phyloP scores from a whole-genome alignment of 257 asterid genomes.

The Petunia secreta region DNA sequence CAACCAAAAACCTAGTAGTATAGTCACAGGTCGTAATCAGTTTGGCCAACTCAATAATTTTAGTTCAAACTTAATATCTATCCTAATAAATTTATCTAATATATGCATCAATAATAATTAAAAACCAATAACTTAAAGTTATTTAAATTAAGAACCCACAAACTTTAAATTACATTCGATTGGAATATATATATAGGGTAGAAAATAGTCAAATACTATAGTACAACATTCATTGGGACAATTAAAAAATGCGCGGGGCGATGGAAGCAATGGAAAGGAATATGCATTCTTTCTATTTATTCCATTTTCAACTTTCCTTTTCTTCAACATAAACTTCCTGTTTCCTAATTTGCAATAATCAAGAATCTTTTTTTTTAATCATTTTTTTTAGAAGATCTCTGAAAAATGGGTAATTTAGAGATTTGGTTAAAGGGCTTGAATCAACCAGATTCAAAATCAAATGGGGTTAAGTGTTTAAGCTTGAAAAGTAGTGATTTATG shows the following conservation, averaged over 20 bases:
- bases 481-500: slow-evolving; percentile 17
- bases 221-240: too few species aligned
- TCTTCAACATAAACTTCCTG: background rate
- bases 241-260: slow-evolving; percentile 43
- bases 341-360: slow-evolving; percentile 17
- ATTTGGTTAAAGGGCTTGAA: slow-evolving; percentile 40
- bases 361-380: slow-evolving; percentile 1
- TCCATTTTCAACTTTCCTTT: slow-evolving; percentile 28
- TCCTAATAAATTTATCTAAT: too few species aligned
- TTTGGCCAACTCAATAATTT: too few species aligned
- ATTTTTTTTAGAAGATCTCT: background rate
- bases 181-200: too few species aligned
- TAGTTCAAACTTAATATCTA: too few species aligned
- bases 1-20: too few species aligned
- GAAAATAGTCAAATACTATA: too few species aligned
- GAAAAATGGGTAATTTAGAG: slow-evolving; percentile 56
- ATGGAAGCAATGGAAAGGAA: slow-evolving; percentile 49
- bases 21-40: too few species aligned
- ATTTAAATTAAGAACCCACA: too few species aligned
- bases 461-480: slow-evolving; percentile 10
- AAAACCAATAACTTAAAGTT: too few species aligned
- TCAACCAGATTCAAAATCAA: slow-evolving; percentile 20
- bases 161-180: too few species aligned
- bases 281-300: slow-evolving; percentile 34
- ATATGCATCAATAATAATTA: too few species aligned